These are phyloP conservation scores for Prunus davidiana DNA, from an alignment of 306 rosid genomes.

Conservation along the genomic window DNA sequence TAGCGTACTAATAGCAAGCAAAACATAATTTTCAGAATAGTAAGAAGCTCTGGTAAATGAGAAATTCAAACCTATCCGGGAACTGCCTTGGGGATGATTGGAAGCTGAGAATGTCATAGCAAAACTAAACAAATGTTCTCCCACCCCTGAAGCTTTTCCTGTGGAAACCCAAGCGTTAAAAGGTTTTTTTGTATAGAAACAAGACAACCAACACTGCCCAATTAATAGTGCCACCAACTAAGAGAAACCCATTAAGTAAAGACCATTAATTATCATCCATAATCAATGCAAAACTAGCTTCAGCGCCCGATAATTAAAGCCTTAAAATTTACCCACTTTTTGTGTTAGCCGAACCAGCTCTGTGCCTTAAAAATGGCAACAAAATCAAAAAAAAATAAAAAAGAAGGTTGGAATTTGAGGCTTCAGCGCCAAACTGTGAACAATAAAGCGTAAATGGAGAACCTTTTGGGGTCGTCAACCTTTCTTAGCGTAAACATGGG, in stretches of 20 bases:
- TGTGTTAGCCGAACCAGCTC: slow-evolving; percentile 10
- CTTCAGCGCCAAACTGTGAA: slow-evolving; percentile 13
- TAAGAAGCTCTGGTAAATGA: background rate
- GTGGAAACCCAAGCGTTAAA: slow-evolving; percentile 14
- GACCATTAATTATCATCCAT: slow-evolving; percentile 10
- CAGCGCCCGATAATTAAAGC: background rate
- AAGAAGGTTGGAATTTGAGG: background rate
- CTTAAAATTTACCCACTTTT: slow-evolving; percentile 1
- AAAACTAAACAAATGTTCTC: slow-evolving; percentile 18
- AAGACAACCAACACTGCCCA: slow-evolving; percentile 17
- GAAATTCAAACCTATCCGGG: slow-evolving; percentile 52
- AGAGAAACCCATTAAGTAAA: slow-evolving; percentile 24
- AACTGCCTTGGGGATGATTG: slow-evolving; percentile 41
- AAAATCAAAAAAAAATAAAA: background rate
- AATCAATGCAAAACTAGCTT: slow-evolving; percentile 3
- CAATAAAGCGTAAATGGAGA: slow-evolving; percentile 3
- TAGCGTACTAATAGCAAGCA: background rate
- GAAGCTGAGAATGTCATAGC: slow-evolving; percentile 55
- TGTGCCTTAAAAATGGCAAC: slow-evolving; percentile 15
- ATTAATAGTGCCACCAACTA: slow-evolving; percentile 23
- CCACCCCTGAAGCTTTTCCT: slow-evolving; percentile 17
- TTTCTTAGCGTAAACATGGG: background rate
- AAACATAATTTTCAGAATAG: background rate
- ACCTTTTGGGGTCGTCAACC: background rate
- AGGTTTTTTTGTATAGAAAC: slow-evolving; percentile 8